Evolutionary conservation across 495 filamentous ascomycete species (phyloP), one percentile per base, ranked within the genome.

Genomic region (Penicillium lagena): DNA sequence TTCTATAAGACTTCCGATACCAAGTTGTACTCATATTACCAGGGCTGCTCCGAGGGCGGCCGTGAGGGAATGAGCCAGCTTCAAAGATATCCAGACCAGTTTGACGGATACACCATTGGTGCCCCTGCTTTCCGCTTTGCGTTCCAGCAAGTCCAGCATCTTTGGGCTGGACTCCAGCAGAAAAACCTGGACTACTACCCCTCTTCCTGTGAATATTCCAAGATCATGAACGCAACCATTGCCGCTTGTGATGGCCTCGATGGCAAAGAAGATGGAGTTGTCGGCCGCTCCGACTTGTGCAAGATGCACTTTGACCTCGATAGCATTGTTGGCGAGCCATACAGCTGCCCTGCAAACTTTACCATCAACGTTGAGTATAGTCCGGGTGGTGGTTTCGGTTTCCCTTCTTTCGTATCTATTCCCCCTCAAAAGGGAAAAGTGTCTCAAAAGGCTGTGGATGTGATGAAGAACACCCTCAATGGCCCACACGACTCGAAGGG

Each of bases 31-130:
- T 59, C 71, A 4, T 79, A 77, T 47, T 79, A 68, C 40, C 68
- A 77, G 35, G 73, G 73, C 0, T 79, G 75, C 50, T 74, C 70
- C 2, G 73, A 77, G 29, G 75, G 75, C 5, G 75, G 75, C 3
- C 60, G 73, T n/a, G 70, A 76, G 37, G 75, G 75, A 3, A 52
- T 47, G 50, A 74, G 65, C 34, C 72, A 77, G 48, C 60, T 75
- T 14, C 73, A 79, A 47, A 67, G 71, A 7, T 78, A 56, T 45
- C 59, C 52, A 0, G 61, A 67, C 7, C 55, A 72, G 31, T 76
- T 57, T 15, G 76, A 79, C 38, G 76, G 75, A 12, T 64, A 58
- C 6, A 58, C 63, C 2, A 61, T 62, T 29, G 73, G 68, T 7
- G 73, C 76, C 0, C 75, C 76, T 12, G 76, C 75, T 6, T 66